phyloP scores from a whole-genome alignment of 495 filamentous ascomycete genomes.

The Aspergillus baeticus region DNA sequence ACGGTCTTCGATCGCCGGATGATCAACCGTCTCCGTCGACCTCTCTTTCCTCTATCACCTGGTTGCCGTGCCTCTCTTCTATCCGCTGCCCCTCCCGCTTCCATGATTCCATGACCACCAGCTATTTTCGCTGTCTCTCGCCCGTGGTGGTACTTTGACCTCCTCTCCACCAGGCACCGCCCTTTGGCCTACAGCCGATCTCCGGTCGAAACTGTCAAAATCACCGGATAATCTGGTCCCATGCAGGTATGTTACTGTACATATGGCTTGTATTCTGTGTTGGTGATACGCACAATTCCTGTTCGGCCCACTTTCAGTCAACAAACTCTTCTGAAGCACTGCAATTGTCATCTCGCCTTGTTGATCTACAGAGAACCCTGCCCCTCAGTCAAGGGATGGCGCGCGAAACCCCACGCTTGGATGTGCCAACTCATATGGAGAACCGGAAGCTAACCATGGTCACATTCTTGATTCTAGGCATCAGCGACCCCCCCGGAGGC shows the following conservation, averaged over 20 bases:
- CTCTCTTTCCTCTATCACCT: slow-evolving; percentile 15
- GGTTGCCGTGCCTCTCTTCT: slow-evolving; percentile 20
- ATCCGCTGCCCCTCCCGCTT: slow-evolving; percentile 37
- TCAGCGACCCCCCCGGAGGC: slow-evolving; percentile 53
- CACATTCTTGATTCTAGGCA: slow-evolving; percentile 35
- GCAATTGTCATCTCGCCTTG: background rate
- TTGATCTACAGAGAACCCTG: background rate
- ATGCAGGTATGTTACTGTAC: slow-evolving; percentile 42
- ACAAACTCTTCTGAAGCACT: background rate
- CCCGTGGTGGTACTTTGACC: slow-evolving; percentile 43
- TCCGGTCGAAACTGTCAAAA: slow-evolving; percentile 22
- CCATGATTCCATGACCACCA: slow-evolving; percentile 40
- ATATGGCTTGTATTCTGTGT: background rate
- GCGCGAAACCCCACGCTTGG: background rate
- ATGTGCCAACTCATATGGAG: background rate
- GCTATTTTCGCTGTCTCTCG: slow-evolving; percentile 26
- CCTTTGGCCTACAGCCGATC: slow-evolving; percentile 30
- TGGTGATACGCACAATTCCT: background rate
- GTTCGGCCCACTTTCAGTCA: background rate
- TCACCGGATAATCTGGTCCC: slow-evolving; percentile 36
- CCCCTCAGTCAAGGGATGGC: slow-evolving; percentile 9
- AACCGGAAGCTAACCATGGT: slow-evolving; percentile 10
- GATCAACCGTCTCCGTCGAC: slow-evolving; percentile 23
- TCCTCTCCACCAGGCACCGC: slow-evolving; percentile 28
- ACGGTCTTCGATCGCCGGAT: slow-evolving; percentile 24